phyloP scores from a whole-genome alignment of 306 rosid species.

The Cucurbita ficifolia region DNA sequence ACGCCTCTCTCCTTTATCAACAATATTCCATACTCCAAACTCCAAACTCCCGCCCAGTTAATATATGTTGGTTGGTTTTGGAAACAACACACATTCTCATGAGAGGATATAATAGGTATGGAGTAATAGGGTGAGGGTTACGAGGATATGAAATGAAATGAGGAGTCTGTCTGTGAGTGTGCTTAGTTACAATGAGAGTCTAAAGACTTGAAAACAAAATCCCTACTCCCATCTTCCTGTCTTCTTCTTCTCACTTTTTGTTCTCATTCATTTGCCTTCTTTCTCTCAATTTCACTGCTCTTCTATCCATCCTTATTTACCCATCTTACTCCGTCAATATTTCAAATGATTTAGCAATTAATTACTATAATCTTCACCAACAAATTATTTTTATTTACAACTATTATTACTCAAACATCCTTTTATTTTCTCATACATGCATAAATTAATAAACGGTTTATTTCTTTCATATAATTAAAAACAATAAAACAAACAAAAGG shows the following conservation, averaged over 20 bases:
- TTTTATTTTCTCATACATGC: not conserved
- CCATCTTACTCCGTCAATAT: not conserved
- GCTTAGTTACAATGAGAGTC: conserved; percentile 27
- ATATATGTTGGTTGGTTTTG: not conserved
- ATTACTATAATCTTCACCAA: no score
- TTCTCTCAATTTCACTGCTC: no score
- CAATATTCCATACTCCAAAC: no score
- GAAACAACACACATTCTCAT: no score
- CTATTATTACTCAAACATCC: not conserved
- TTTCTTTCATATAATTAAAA: not conserved
- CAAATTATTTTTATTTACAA: not conserved
- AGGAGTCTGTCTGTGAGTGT: conserved; percentile 9
- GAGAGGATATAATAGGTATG: not conserved
- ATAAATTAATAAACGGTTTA: not conserved
- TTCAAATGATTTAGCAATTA: no score
- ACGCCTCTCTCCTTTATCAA: no score
- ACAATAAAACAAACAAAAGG: no score
- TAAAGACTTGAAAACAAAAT: conserved; percentile 61
- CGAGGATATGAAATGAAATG: not conserved
- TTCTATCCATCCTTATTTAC: not conserved
- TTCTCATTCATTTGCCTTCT: conserved; percentile 77
- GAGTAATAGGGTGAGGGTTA: not conserved
- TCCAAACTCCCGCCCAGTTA: not conserved
- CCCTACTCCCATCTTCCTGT: conserved; percentile 42
- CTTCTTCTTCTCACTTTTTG: conserved; percentile 70